Percentiles rank a stretch among this genome's conserved stretches.
Evolutionary conservation across 768 basidiomycete species (phyloP).

Genomic region (Suillus paluster): DNA sequence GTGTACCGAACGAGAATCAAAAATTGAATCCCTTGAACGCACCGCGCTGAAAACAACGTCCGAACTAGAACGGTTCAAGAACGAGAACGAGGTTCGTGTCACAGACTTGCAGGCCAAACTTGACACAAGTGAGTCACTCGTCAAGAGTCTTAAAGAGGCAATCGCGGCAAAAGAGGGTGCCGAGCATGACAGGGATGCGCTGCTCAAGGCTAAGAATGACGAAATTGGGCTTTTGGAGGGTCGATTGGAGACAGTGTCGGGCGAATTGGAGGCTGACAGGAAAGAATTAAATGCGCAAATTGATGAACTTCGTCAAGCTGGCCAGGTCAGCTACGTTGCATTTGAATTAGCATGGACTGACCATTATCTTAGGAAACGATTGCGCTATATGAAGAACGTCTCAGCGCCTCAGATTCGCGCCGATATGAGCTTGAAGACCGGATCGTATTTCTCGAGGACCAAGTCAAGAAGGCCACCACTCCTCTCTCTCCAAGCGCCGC

Average conservation of each 20-base stretch:
- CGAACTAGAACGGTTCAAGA: constrained; percentile 51
- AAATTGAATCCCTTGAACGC: constrained; percentile 52
- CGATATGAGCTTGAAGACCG: constrained; percentile 80
- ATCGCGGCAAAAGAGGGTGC: constrained; percentile 55
- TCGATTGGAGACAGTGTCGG: constrained; percentile 48
- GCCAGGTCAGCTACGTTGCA: constrained; percentile 61
- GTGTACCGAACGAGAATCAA: constrained; percentile 48
- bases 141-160: constrained; percentile 54
- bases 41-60: constrained; percentile 39
- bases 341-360: constrained; percentile 9
- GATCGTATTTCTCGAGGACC: constrained; percentile 61
- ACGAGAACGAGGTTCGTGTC: constrained; percentile 48
- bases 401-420: constrained; percentile 69
- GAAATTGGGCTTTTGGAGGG: constrained; percentile 62
- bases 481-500: constrained; percentile 40
- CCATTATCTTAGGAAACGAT: constrained; percentile 77
- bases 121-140: constrained; percentile 46
- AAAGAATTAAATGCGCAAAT: constrained; percentile 73
- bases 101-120: constrained; percentile 49
- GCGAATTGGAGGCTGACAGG: constrained; percentile 60
- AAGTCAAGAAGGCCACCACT: constrained; percentile 36
- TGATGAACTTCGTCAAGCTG: constrained; percentile 85
- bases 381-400: constrained; percentile 89
- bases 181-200: constrained; percentile 52
- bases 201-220: constrained; percentile 58